Evolutionary conservation across 2,329 filamentous ascomycete genomes (phyloP).

Genomic region (Aspergillus pseudotamarii): DNA sequence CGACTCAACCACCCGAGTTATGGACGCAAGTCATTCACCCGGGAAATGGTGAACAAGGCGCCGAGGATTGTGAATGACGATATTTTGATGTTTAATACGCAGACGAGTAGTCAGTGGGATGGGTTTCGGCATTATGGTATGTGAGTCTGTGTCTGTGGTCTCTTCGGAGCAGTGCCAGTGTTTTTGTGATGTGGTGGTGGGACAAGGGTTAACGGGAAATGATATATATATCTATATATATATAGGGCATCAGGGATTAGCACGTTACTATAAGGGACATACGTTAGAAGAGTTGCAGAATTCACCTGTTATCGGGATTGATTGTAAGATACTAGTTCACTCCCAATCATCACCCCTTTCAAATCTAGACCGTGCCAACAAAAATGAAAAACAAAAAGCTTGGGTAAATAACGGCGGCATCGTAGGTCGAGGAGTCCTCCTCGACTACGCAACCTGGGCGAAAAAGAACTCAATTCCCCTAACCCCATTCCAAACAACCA

Average conservation of each 20-base stretch:
- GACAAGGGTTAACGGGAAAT: not conserved
- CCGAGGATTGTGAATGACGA: constrained; percentile 63
- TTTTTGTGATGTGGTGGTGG: constrained; percentile 6
- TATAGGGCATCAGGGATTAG: constrained; percentile 45
- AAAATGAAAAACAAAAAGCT: constrained; percentile 23
- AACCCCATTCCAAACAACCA: constrained; percentile 44
- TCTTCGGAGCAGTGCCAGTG: not conserved
- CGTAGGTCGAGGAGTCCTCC: constrained; percentile 51
- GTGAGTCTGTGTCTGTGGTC: not conserved
- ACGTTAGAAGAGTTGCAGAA: constrained; percentile 43
- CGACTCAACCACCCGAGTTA: constrained; percentile 59
- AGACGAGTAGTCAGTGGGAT: constrained; percentile 59
- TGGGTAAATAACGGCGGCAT: constrained; percentile 45
- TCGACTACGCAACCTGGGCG: constrained; percentile 51
- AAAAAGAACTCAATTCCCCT: constrained; percentile 39
- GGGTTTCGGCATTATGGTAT: constrained; percentile 41
- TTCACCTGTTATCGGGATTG: constrained; percentile 45
- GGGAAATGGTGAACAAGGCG: constrained; percentile 55
- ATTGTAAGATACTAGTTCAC: constrained; percentile 21
- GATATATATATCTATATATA: not conserved
- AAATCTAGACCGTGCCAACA: not conserved
- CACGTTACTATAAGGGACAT: constrained; percentile 47
- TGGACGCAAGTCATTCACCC: constrained; percentile 57
- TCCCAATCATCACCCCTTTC: not conserved
- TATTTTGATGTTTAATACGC: constrained; percentile 61